Conservation (phyloP, 768 basidiomycete species). For the Serendipita sp. region DNA sequence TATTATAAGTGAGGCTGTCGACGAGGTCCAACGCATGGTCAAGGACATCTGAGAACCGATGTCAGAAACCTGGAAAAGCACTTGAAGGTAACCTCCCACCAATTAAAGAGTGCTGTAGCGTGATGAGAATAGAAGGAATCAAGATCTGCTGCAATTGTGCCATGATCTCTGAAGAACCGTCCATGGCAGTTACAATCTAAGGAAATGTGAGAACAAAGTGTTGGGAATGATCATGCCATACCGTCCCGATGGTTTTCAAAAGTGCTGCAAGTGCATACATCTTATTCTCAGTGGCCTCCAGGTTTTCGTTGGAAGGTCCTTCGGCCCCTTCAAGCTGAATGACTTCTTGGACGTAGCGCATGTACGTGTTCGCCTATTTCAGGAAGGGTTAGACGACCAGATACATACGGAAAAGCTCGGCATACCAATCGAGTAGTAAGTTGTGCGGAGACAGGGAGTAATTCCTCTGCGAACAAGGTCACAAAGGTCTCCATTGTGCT, state of each 20-base stretch:
- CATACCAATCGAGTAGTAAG: conserved; percentile 61
- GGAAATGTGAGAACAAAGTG: conserved; percentile 4
- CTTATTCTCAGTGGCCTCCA: conserved; percentile 56
- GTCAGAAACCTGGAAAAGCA: background rate
- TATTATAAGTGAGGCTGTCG: conserved; percentile 72
- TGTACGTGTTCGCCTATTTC: conserved; percentile 61
- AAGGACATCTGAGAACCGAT: conserved; percentile 44
- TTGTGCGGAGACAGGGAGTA: conserved; percentile 72
- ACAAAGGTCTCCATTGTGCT: conserved; percentile 77
- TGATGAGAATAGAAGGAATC: conserved; percentile 60
- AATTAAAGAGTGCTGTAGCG: conserved; percentile 59
- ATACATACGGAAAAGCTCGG: conserved; percentile 8
- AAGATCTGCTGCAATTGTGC: conserved; percentile 68
- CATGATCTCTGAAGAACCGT: conserved; percentile 57
- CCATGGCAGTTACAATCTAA: conserved; percentile 62
- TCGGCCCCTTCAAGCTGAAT: conserved; percentile 36
- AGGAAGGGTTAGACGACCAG: conserved; percentile 2
- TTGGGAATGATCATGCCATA: conserved; percentile 20
- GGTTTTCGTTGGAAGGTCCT: conserved; percentile 29
- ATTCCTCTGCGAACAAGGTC: conserved; percentile 66
- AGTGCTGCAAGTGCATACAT: conserved; percentile 78
- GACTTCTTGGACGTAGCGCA: conserved; percentile 59
- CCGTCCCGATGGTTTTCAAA: conserved; percentile 70
- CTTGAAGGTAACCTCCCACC: conserved; percentile 29
- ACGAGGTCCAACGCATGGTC: conserved; percentile 79